Evolutionary conservation across 2,329 filamentous ascomycete genomes (phyloP), one percentile per base, ranked within the genome.

Genomic region (Fulvia fulva): DNA sequence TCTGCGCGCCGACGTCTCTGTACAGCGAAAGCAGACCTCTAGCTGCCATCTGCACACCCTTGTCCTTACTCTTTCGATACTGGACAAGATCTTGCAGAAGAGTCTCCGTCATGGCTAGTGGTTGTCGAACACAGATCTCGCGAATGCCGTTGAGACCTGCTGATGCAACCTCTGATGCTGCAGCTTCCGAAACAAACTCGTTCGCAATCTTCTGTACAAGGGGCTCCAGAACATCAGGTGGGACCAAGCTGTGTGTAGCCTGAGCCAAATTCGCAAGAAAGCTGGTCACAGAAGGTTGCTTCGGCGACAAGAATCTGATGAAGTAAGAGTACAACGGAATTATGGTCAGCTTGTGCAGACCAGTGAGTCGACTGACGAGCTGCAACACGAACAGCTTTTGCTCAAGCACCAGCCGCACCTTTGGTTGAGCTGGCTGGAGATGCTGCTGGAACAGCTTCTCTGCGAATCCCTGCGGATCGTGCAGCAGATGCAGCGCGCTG

Each of bases 1-100:
- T 83, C 65, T 96, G 90, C 0, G 94, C 90, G 34, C 88, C 91
- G 14, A 96, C 89, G 70, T 97, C 92, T 66, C 94, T 83, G 78
- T 96, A 99, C 5, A 99, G 80, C 23, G 90, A 91, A 44, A 99
- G 80, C 6, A 99, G 79, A 63, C 94, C 93, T 73, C 94, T 93
- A 14, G 93, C 91, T 7, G 94, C 94, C 94, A 99, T 97, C 84
- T 96, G 92, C n/a, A 94, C 90, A 59, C 93, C 92, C 79, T 97
- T 99, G 71, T 99, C 94, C 73, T 99, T 99, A 71, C 90, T 96
- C 80, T 95, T 96, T 60, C 90, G 85, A 76, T 99, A 97, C 79
- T 94, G 89, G 9, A 97, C 91, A 53, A 99, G 77, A 79, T 99
- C 94, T 73, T 99, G 93, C 28, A 99, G 78, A n/a, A 99, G 77